These are phyloP conservation scores for Pestalotiopsis sp. DNA, from an alignment of 2,329 filamentous ascomycete genomes.

Conservation along the genomic window DNA sequence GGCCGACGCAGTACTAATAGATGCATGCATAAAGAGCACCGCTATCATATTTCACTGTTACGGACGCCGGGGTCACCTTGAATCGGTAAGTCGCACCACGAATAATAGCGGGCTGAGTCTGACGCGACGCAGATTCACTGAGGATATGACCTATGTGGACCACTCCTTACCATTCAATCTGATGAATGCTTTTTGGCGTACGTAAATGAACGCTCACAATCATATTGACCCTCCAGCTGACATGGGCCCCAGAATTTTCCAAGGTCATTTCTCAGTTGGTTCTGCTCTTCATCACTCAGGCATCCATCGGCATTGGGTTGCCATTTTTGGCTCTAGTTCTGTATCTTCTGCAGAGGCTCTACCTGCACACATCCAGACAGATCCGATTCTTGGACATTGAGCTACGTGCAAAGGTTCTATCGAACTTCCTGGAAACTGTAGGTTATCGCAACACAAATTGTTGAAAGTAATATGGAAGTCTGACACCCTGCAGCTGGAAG, in stretches of 20 bases:
- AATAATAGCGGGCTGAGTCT: no score
- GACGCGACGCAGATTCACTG: background rate
- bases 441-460: background rate
- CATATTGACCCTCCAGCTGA: background rate
- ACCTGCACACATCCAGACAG: slow-evolving; percentile 48
- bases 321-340: slow-evolving; percentile 25
- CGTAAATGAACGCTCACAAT: background rate
- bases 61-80: background rate
- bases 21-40: background rate
- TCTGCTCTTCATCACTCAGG: background rate
- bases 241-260: background rate
- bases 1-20: no score
- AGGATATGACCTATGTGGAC: slow-evolving; percentile 8
- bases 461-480: slow-evolving; percentile 40
- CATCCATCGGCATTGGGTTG: background rate
- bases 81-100: background rate
- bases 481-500: slow-evolving; percentile 42
- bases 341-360: slow-evolving; percentile 45
- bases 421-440: no score
- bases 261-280: background rate
- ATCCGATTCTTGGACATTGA: slow-evolving; percentile 48
- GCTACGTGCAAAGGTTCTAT: no score
- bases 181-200: slow-evolving; percentile 2
- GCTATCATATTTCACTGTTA: slow-evolving; percentile 6
- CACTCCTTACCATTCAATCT: background rate